Conservation (phyloP, 169 alveolate species). For the Toxoplasma gondii region DNA sequence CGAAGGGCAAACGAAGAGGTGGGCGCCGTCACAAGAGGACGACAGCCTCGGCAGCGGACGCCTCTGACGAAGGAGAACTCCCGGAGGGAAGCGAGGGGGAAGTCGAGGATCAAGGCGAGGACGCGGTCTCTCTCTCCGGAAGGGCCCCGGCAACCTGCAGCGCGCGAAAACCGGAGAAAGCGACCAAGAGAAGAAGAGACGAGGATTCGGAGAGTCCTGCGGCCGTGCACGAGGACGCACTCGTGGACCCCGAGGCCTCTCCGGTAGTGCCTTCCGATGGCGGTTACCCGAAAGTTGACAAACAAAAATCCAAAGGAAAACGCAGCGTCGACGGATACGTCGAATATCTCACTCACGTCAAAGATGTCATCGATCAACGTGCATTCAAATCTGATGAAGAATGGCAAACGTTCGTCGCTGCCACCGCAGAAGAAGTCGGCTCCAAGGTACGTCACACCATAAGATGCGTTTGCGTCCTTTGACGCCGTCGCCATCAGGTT, state of each 20-base stretch:
- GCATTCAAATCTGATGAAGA: slow-evolving; percentile 18
- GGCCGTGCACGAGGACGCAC: background rate
- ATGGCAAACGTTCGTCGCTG: slow-evolving; percentile 44
- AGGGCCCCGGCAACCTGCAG: background rate
- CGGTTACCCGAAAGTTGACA: background rate
- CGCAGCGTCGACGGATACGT: background rate
- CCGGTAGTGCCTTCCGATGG: background rate
- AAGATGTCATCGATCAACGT: background rate
- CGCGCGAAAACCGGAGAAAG: background rate
- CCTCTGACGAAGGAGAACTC: background rate
- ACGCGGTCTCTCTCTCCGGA: background rate
- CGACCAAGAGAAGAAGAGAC: background rate
- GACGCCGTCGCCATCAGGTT: background rate
- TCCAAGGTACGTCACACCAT: background rate
- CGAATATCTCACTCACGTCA: slow-evolving; percentile 21
- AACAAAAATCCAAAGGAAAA: background rate
- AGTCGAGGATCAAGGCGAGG: background rate
- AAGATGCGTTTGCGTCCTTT: background rate
- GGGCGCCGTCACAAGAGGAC: background rate
- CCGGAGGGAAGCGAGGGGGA: background rate
- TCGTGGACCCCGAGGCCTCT: background rate
- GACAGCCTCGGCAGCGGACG: too few species aligned
- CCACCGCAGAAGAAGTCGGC: slow-evolving; percentile 52
- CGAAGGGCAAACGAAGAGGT: slow-evolving; percentile 1
- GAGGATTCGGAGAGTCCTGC: background rate